Evolutionary conservation across 2,329 filamentous ascomycete genomes (phyloP), one percentile per base, ranked within the genome.

Genomic region (Talaromyces rugulosus): DNA sequence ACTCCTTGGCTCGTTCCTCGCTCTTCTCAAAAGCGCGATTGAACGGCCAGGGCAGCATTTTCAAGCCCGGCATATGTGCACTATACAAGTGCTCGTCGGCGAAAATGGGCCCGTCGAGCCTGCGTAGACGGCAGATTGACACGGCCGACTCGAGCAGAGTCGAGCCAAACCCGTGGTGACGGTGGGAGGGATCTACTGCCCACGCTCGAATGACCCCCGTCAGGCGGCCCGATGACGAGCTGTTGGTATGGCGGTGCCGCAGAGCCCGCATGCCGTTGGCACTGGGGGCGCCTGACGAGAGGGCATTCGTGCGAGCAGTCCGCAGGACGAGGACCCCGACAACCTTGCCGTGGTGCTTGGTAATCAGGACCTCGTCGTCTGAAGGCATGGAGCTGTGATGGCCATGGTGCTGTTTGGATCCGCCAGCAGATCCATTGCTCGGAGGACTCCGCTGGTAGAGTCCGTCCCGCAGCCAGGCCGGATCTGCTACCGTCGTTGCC

Each of bases 101-200:
- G 72, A 96, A 95, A 65, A 87, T 81, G 5, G 85, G 85, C 36
- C 87, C 87, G 63, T 84, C 85, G 30, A 90, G 89, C 64, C 89
- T 89, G 70, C 84, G 85, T 74, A 88, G 87, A 68, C 84, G 85
- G 62, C 89, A 88, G 62, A 89, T 75, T 58, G 83, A 83, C 3
- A 93, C 87, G 2, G 89, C 90, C 68, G 91, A 89, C 68, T 88
- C 84, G 53, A 96, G 79, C 70, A 96, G 77, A 53, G 87, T 87
- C 53, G 80, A 82, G 9, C 91, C 92, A 31, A 95, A 81, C 4
- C 91, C 91, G 66, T 85, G 86, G 55, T 84, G 81, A 47, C 92
- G 83, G 73, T 90, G 91, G 68, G 82, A 81, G 58, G 87, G 77
- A 70, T 82, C 82, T 3, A 91, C 90, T 2, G 91, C 92, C 91